Evolutionary conservation across 1,284 basidiomycete genomes (phyloP).

Genomic region (Austroboletus niveus): DNA sequence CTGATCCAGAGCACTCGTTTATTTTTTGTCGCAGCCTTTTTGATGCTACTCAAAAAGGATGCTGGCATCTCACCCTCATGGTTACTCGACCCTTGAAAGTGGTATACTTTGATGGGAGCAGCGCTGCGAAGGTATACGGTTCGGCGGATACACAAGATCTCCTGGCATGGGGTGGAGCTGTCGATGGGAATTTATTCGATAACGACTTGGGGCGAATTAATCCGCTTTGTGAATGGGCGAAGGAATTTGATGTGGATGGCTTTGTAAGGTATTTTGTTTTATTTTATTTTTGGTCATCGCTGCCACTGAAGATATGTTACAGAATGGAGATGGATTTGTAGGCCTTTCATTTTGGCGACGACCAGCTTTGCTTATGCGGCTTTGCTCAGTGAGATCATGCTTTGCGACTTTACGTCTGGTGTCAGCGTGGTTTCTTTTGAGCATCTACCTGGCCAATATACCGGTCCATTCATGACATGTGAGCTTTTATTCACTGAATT

Average conservation of each 20-base stretch:
- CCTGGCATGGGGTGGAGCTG: constrained; percentile 34
- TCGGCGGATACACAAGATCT: constrained; percentile 44
- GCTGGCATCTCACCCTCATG: constrained; percentile 2
- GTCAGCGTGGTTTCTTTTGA: constrained; percentile 26
- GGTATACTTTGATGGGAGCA: constrained; percentile 46
- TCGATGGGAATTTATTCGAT: constrained; percentile 6
- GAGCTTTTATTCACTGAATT: background rate
- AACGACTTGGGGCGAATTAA: constrained; percentile 31
- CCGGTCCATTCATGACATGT: background rate
- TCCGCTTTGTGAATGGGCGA: constrained; percentile 38
- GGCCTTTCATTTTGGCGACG: constrained; percentile 24
- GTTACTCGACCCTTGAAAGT: constrained; percentile 38
- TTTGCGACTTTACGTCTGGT: too few relatives aligned
- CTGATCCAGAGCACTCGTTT: constrained; percentile 44
- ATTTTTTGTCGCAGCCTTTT: constrained; percentile 31
- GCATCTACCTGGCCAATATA: constrained; percentile 13
- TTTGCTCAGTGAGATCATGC: too few relatives aligned
- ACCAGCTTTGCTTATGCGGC: constrained; percentile 26
- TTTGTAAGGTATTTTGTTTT: constrained; percentile 34
- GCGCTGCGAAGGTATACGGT: constrained; percentile 38
- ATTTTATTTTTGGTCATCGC: background rate
- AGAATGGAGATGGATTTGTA: constrained; percentile 37
- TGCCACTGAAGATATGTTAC: background rate
- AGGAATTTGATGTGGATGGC: constrained; percentile 33
- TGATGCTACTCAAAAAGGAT: background rate